Base-by-base conservation (phyloP, 164 flowering plant genomes). In the Akebia trifoliata region DNA sequence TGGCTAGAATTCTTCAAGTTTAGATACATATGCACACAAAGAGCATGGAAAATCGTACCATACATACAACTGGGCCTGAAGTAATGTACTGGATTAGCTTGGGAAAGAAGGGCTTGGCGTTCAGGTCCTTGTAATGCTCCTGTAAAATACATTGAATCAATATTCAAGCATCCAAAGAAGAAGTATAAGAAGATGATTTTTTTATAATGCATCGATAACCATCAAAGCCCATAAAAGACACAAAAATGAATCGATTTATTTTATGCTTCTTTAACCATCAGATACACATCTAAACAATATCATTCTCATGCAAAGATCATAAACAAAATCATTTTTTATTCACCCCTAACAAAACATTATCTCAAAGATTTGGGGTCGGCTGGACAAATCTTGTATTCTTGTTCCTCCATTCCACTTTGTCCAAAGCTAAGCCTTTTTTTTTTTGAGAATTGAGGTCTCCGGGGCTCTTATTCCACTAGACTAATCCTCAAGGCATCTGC, bases 111-210 rank as follows among this genome's bases (percentile, higher is more conserved):
- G 93, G 54, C 65, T 77, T 93, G n/a, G 74, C 64, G 60, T 77
- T 78, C 60, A 87, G 89, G 74, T 90, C 99, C 68, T 88, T 86
- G 67, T 93, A 93, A 66, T 93, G 99, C 69, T 93, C 99, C 99
- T 93, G 70, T 8, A 63, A 50, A 50, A 17, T 11, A 25, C 25
- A 62, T 35, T 43, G 15, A 49, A 29, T 9, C 21, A 26, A 37
- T 8, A 32, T 30, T 22, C 29, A 24, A 54, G 40, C 39, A 44
- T 14, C 28, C 30, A 35, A 36, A 20, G 4, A 18, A 15, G 12
- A 32, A 32, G 35, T 4, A 6, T n/a, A 54, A 42, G 24, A 15
- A 26, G 12, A 22, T 22, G 25, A 18, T 28, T 17, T 22, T 35
- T 34, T 4, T 9, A 20, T 21, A 18, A 26, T 31, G 6, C 20